phyloP scores from a whole-genome alignment of 345 rosid genomes.

The Rhodamnia argentea region DNA sequence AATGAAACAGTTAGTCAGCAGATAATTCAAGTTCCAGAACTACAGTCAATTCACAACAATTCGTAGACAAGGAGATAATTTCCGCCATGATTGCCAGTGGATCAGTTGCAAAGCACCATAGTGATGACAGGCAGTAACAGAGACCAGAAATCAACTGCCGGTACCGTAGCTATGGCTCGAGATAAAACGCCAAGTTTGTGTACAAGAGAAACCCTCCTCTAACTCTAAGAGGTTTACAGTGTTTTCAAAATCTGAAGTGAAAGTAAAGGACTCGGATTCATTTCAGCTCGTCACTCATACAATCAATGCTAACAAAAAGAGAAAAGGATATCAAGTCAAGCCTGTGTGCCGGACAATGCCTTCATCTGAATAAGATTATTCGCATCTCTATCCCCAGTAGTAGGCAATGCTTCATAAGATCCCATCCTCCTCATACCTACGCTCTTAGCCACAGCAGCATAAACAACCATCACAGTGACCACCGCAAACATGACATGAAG shows the following conservation, averaged over 20 bases:
- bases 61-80: neutral
- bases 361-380: slow-evolving; percentile 69
- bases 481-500: slow-evolving; percentile 62
- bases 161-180: neutral
- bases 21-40: neutral
- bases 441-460: slow-evolving; percentile 42
- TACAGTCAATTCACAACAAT: neutral
- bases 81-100: neutral
- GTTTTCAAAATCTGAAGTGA: neutral
- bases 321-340: slow-evolving; percentile 20
- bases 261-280: neutral
- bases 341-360: slow-evolving; percentile 72
- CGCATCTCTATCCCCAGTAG: slow-evolving; percentile 15
- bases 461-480: slow-evolving; percentile 35
- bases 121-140: neutral
- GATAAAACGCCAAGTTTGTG: neutral
- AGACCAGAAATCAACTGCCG: neutral
- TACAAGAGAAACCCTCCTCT: neutral
- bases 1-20: neutral
- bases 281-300: neutral
- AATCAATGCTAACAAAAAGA: neutral
- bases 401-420: slow-evolving; percentile 76
- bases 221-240: neutral
- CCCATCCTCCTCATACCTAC: slow-evolving; percentile 48
- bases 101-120: neutral